A percentile compares a stretch with the other conserved stretches of the same genome.
These are phyloP conservation scores for Canariomyces notabilis DNA, from an alignment of 2,329 filamentous ascomycete species.

Conservation along the genomic window DNA sequence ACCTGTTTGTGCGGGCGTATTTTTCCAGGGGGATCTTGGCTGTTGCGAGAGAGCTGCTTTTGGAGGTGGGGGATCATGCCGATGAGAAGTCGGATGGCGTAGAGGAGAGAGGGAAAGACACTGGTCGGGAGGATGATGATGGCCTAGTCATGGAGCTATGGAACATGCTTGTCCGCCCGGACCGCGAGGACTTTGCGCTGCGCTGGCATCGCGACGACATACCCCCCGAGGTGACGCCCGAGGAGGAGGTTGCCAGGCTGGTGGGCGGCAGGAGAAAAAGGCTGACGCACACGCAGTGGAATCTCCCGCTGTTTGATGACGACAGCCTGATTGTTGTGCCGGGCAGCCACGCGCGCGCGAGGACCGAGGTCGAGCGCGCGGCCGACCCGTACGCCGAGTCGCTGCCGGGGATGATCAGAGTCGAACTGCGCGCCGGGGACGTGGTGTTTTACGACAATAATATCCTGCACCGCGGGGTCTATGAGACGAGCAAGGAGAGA, in stretches of 20 bases:
- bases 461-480: conserved; percentile 70
- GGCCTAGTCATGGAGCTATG: conserved; percentile 81
- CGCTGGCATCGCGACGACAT: conserved; percentile 87
- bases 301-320: conserved; percentile 74
- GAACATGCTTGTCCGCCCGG: conserved; percentile 76
- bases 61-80: too few species aligned
- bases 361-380: conserved; percentile 63
- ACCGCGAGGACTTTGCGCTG: conserved; percentile 56
- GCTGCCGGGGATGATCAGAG: conserved; percentile 60
- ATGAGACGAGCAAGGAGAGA: conserved; percentile 53
- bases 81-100: conserved; percentile 30
- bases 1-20: conserved; percentile 63
- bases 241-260: conserved; percentile 63
- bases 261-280: conserved; percentile 32
- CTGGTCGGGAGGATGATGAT: conserved; percentile 43
- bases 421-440: conserved; percentile 67
- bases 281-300: conserved; percentile 71
- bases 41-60: conserved; percentile 63
- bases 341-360: conserved; percentile 65
- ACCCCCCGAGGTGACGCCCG: conserved; percentile 55
- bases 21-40: conserved; percentile 62
- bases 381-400: conserved; percentile 60
- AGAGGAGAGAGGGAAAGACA: conserved; percentile 45
- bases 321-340: conserved; percentile 70
- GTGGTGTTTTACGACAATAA: conserved; percentile 89